Percentiles rank a stretch among this genome's conserved stretches.
Conservation (phyloP, 371 early-diverging fungal species). For the Mucor saturninus region DNA sequence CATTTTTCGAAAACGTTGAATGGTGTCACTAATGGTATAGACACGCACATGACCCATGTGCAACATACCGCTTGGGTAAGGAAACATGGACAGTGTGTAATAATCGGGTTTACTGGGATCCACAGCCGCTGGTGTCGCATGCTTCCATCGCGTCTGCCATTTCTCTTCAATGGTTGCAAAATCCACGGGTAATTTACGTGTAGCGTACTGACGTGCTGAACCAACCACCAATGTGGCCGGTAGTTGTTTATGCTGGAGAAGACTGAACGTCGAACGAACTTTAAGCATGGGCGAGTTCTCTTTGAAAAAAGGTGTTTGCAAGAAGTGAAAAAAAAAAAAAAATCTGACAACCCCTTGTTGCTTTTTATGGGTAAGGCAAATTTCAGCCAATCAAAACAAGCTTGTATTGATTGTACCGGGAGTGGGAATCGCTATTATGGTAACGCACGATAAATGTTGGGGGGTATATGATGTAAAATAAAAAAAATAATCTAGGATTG, state of each 20-base stretch:
- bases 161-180: conserved; percentile 59
- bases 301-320: neutral
- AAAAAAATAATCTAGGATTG: no score
- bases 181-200: conserved; percentile 25
- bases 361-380: no score
- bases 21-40: conserved; percentile 88
- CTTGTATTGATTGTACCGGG: no score
- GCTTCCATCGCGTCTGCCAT: conserved; percentile 64
- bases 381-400: no score
- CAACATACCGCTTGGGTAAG: conserved; percentile 91
- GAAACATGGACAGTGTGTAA: conserved; percentile 93
- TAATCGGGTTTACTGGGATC: conserved; percentile 54
- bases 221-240: conserved; percentile 3
- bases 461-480: no score
- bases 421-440: no score
- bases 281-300: neutral
- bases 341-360: no score
- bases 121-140: conserved; percentile 10
- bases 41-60: conserved; percentile 97
- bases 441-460: no score
- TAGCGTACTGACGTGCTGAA: neutral
- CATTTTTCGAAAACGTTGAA: conserved; percentile 83
- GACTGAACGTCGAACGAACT: neutral
- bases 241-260: neutral
- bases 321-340: no score